phyloP scores from a whole-genome alignment of 1,284 basidiomycete genomes.

The Ceratobasidium theobromae region DNA sequence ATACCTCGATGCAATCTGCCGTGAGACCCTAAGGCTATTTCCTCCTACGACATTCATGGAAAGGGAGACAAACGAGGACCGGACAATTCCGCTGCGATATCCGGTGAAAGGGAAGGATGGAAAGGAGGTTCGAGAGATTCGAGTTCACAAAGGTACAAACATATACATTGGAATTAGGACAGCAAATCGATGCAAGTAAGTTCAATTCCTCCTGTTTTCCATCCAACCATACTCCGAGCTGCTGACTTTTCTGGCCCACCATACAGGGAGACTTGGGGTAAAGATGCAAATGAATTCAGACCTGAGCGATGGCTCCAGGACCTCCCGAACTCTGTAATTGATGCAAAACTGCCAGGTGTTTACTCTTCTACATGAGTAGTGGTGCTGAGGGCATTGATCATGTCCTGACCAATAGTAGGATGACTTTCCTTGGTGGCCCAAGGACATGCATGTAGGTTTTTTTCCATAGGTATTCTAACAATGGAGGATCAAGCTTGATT shows the following conservation, averaged over 20 bases:
- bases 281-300: constrained; percentile 9
- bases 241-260: too few relatives aligned
- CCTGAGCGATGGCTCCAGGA: constrained; percentile 3
- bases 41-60: constrained; percentile 1
- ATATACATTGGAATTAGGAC: background rate
- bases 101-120: background rate
- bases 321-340: background rate
- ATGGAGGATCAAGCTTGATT: background rate
- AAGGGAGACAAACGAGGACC: background rate
- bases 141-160: background rate
- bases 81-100: background rate
- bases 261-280: constrained; percentile 20
- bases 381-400: background rate
- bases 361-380: background rate
- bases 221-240: too few relatives aligned
- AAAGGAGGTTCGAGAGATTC: background rate
- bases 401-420: background rate
- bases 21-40: background rate
- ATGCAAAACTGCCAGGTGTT: background rate
- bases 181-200: constrained; percentile 12
- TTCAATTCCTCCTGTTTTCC: too few relatives aligned
- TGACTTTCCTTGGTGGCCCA: constrained; percentile 4
- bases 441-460: constrained; percentile 1
- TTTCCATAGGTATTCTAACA: background rate
- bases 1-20: constrained; percentile 3